These are phyloP conservation scores for Pelargonium citronellum DNA, from an alignment of 441 rosid species.

Conservation along the genomic window DNA sequence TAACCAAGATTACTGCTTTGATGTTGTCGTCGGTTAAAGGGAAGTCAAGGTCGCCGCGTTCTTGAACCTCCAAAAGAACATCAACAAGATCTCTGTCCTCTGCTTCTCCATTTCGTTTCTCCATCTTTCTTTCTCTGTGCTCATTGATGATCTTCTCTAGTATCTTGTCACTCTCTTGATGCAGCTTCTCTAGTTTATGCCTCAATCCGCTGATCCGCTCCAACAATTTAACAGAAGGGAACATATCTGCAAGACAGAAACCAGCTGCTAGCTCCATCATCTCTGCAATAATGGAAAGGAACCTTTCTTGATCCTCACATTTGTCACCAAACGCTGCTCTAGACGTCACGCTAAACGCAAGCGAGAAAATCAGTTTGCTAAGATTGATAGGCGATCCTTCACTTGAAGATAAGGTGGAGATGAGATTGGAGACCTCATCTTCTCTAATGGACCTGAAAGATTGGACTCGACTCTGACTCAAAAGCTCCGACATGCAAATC, in stretches of 20 bases:
- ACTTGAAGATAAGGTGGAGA: background rate
- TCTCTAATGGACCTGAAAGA: constrained; percentile 25
- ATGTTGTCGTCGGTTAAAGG: constrained; percentile 12
- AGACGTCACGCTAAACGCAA: constrained; percentile 16
- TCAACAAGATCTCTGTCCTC: constrained; percentile 23
- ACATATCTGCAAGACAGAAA: constrained; percentile 26
- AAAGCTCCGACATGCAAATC: constrained; percentile 12
- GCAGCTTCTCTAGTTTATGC: constrained; percentile 13
- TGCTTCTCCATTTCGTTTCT: no score
- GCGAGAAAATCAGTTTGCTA: constrained; percentile 7
- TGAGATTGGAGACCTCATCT: constrained; percentile 17
- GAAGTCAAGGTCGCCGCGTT: background rate
- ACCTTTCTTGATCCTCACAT: constrained; percentile 14
- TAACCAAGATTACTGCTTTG: constrained; percentile 25
- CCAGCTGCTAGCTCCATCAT: constrained; percentile 14
- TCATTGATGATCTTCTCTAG: constrained; percentile 23
- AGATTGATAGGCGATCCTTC: constrained; percentile 17
- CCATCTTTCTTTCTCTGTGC: constrained; percentile 12
- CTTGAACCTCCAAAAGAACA: constrained; percentile 21
- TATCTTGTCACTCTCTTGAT: constrained; percentile 18
- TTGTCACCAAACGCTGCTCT: constrained; percentile 25
- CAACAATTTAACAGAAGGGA: constrained; percentile 25
- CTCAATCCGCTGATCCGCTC: constrained; percentile 22
- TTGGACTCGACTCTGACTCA: constrained; percentile 18
- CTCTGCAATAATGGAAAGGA: background rate